Conservation (phyloP, 192 early-diverging fungal species). For the Entomortierella lignicola region DNA sequence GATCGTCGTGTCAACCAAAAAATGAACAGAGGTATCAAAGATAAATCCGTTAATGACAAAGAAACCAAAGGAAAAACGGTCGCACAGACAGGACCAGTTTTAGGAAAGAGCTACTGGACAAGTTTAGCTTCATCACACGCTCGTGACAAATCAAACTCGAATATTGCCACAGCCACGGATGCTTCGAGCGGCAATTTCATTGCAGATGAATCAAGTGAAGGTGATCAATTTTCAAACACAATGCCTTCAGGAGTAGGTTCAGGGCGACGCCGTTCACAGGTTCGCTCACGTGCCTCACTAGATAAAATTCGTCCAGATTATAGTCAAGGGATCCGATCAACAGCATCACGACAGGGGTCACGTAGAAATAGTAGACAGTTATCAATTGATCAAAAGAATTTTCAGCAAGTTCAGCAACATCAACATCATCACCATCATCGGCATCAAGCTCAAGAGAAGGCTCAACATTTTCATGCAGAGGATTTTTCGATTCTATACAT, state of each 20-base stretch:
- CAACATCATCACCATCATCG: background rate
- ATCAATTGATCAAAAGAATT: background rate
- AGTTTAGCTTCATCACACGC: conserved; percentile 24
- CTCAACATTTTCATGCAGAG: background rate
- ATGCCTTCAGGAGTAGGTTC: background rate
- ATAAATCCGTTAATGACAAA: background rate
- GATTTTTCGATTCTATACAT: conserved; percentile 27
- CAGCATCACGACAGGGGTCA: background rate
- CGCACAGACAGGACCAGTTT: background rate
- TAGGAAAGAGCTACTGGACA: conserved; percentile 16
- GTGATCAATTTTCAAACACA: background rate
- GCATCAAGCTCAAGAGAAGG: background rate
- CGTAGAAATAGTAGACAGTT: background rate
- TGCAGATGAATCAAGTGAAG: background rate
- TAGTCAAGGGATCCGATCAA: background rate
- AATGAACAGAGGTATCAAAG: background rate
- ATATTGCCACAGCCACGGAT: background rate
- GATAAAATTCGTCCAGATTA: background rate
- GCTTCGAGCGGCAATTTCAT: background rate
- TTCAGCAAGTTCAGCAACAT: background rate
- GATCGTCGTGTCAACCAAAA: background rate
- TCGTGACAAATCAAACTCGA: conserved; percentile 1
- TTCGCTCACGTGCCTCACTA: background rate
- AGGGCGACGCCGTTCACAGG: background rate
- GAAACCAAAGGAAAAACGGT: background rate